Conservation (phyloP, 2,329 filamentous ascomycete genomes). For the Arthrobotrys megalospora region DNA sequence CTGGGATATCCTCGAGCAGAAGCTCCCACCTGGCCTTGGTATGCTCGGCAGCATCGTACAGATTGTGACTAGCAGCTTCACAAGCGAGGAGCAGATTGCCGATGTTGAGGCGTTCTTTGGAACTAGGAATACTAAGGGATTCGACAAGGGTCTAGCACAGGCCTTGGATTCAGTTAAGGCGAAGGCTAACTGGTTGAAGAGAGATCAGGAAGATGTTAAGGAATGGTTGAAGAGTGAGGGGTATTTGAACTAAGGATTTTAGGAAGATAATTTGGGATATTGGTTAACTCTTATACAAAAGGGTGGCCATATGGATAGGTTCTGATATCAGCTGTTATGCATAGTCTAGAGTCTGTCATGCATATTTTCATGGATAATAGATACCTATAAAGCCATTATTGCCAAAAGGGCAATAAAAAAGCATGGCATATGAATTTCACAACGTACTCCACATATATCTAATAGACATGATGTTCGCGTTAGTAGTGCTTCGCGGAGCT, state of each 20-base stretch:
- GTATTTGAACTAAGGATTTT: slow-evolving; percentile 68
- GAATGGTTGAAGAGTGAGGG: slow-evolving; percentile 78
- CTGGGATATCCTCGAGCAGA: slow-evolving; percentile 86
- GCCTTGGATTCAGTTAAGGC: slow-evolving; percentile 86
- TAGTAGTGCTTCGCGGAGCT: too few relatives aligned
- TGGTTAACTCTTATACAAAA: too few relatives aligned
- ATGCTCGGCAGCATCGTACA: slow-evolving; percentile 89
- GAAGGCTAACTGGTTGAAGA: slow-evolving; percentile 84
- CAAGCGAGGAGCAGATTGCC: slow-evolving; percentile 80
- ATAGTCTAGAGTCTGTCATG: not conserved
- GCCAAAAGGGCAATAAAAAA: not conserved
- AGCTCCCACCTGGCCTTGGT: slow-evolving; percentile 85
- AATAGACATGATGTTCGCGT: not conserved
- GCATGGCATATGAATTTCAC: not conserved
- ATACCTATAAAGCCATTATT: not conserved
- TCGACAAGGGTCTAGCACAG: slow-evolving; percentile 90
- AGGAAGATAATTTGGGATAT: too few relatives aligned
- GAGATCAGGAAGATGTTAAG: slow-evolving; percentile 83
- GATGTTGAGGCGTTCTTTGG: slow-evolving; percentile 86
- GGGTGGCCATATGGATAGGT: not conserved
- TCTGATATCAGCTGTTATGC: not conserved
- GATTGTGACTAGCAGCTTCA: slow-evolving; percentile 86
- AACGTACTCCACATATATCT: not conserved
- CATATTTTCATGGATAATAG: slow-evolving; percentile 5
- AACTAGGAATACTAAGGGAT: slow-evolving; percentile 86